phyloP scores from a whole-genome alignment of 176 grass and related monocot species.

The Pontederia crassipes region DNA sequence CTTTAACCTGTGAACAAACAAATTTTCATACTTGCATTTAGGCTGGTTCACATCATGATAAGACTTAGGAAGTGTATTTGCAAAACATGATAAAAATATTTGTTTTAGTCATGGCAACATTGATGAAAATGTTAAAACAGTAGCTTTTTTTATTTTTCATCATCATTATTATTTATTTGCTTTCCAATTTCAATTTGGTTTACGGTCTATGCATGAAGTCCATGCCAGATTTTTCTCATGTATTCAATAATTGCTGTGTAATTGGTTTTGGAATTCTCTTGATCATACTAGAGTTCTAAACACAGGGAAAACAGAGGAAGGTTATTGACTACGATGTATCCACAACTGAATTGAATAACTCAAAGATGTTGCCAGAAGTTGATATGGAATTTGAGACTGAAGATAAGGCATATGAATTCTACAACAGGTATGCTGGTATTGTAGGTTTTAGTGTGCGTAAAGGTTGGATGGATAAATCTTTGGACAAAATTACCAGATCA shows the following conservation, averaged over 20 bases:
- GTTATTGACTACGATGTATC: slow-evolving; percentile 32
- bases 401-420: slow-evolving; percentile 34
- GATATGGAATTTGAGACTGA: slow-evolving; percentile 42
- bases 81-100: too few relatives aligned
- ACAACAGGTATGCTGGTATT: slow-evolving; percentile 34
- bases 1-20: too few relatives aligned
- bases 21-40: too few relatives aligned
- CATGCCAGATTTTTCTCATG: background rate
- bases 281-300: background rate
- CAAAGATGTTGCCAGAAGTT: slow-evolving; percentile 35
- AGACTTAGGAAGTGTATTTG: too few relatives aligned
- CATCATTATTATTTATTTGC: too few relatives aligned
- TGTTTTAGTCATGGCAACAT: too few relatives aligned
- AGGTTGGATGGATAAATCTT: slow-evolving; percentile 31
- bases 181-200: too few relatives aligned
- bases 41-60: too few relatives aligned
- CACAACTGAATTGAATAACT: slow-evolving; percentile 22
- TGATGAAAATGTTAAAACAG: too few relatives aligned
- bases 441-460: slow-evolving; percentile 41
- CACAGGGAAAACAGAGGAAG: slow-evolving; percentile 50
- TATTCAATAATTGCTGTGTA: background rate
- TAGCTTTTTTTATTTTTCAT: too few relatives aligned
- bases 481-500: slow-evolving; percentile 26
- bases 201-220: background rate
- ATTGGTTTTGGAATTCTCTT: background rate